Evolutionary conservation across 1,139 yeast genomes (phyloP).

Genomic region (Protomyces inouyei): DNA sequence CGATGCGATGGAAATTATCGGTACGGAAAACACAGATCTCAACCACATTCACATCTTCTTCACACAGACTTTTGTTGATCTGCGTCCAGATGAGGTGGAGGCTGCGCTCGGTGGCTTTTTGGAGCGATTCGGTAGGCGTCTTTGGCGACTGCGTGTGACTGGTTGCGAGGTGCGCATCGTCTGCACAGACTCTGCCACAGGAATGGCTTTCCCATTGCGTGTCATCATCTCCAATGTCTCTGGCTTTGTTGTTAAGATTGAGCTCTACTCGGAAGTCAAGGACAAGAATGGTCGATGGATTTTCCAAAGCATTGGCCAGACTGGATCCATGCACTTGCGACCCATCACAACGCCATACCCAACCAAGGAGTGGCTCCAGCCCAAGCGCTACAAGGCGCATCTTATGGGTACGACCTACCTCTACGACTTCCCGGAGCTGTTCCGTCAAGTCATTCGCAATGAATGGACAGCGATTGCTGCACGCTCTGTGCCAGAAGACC

Average conservation of each 20-base stretch:
- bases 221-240: slow-evolving; percentile 94
- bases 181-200: slow-evolving; percentile 83
- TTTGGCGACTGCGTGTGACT: slow-evolving; percentile 93
- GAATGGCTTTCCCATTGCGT: slow-evolving; percentile 88
- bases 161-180: slow-evolving; percentile 96
- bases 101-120: slow-evolving; percentile 96
- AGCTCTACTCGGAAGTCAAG: slow-evolving; percentile 88
- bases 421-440: slow-evolving; percentile 96
- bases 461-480: slow-evolving; percentile 63
- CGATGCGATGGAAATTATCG: slow-evolving; percentile 90
- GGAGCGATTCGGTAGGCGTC: slow-evolving; percentile 94
- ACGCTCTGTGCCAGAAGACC: slow-evolving; percentile 64
- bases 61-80: slow-evolving; percentile 79
- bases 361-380: slow-evolving; percentile 95
- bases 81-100: slow-evolving; percentile 91
- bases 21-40: slow-evolving; percentile 89
- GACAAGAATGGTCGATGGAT: slow-evolving; percentile 93
- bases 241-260: slow-evolving; percentile 95
- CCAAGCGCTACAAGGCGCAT: slow-evolving; percentile 97
- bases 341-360: slow-evolving; percentile 95
- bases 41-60: slow-evolving; percentile 95
- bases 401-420: slow-evolving; percentile 97
- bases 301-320: slow-evolving; percentile 78
- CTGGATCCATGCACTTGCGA: slow-evolving; percentile 96
- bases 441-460: slow-evolving; percentile 83